Evolutionary conservation across 768 basidiomycete genomes (phyloP), one percentile per base, ranked within the genome.

Genomic region (Hericium rajendrae): DNA sequence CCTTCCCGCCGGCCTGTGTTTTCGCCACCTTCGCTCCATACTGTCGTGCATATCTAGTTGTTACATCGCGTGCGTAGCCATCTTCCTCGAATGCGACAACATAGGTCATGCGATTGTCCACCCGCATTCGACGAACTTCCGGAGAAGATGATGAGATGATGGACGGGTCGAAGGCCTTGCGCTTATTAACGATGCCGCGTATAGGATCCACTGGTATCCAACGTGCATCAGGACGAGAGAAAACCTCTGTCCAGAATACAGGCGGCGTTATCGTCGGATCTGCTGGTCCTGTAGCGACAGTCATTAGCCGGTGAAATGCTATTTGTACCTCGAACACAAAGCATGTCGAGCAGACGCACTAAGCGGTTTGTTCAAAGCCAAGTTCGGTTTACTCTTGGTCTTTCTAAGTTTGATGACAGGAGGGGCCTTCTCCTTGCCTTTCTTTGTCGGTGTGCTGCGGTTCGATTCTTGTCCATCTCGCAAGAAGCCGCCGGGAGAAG

Each of bases 191-290:
- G 55, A 85, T 77, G 24, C 76, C 81, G 15, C 91, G 84, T 38
- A 92, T 79, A 8, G 93, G 91, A 71, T 99, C 97, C 40, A 98
- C 86, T 0, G 94, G 86, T 13, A 98, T 73, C 97, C 97, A 99
- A 38, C 86, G 83, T 13, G 79, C 82, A 72, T 97, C 93, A 6
- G 94, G 84, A 20, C 91, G 84, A 8, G 92, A 94, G 72, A 94
- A 99, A 0, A 97, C 91, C 70, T 99, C 97, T 0, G 89, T 91
- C 97, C 97, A 99, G 70, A 94, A 91, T 3, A 94, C 86, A 1
- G 95, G 94, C 3, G 92, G 85, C 10, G 83, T 84, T 54, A 61
- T 76, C 39, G 71, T 73, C 53, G 85, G 86, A 70, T 88, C 80
- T 51, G 76, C 72, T 6, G 72, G 66, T 48, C n/a, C 64, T 64